phyloP scores from a whole-genome alignment of 257 asterid species.

The Ballota nigra region DNA sequence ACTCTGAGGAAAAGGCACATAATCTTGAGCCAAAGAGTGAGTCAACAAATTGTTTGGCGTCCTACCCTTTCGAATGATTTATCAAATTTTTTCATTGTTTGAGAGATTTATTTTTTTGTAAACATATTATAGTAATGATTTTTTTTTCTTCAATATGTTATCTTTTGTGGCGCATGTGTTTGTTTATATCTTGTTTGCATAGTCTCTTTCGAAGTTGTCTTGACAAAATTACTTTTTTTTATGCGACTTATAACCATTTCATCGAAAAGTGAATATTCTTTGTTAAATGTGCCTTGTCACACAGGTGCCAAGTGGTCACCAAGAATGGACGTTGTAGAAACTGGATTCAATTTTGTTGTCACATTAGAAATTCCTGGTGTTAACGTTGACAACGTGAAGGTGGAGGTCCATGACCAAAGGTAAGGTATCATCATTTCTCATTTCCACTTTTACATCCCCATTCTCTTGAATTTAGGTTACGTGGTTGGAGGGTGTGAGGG shows the following conservation, averaged over 20 bases:
- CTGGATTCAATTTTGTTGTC: constrained; percentile 49
- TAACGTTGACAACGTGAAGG: constrained; percentile 44
- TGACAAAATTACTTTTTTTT: not conserved
- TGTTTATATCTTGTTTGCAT: not conserved
- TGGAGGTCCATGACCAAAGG: constrained; percentile 63
- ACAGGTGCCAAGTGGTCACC: constrained; percentile 62
- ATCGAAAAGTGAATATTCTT: not conserved
- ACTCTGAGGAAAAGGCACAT: constrained; percentile 25
- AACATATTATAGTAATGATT: too few relatives aligned
- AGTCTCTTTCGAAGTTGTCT: not conserved
- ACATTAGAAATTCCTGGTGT: constrained; percentile 80
- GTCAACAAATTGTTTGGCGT: not conserved
- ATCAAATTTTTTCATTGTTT: not conserved
- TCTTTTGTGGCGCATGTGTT: not conserved
- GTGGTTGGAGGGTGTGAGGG: not conserved
- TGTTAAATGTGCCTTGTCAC: not conserved
- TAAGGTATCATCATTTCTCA: constrained; percentile 19
- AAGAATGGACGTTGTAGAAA: constrained; percentile 72
- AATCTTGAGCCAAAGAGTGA: constrained; percentile 41
- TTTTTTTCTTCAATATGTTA: not conserved
- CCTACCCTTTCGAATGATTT: not conserved
- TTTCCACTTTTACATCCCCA: not conserved
- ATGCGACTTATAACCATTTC: not conserved
- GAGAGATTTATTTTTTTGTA: not conserved
- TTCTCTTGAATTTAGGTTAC: not conserved